Conservation (phyloP, 2,329 filamentous ascomycete species). For the Ophiosphaerella korrae region DNA sequence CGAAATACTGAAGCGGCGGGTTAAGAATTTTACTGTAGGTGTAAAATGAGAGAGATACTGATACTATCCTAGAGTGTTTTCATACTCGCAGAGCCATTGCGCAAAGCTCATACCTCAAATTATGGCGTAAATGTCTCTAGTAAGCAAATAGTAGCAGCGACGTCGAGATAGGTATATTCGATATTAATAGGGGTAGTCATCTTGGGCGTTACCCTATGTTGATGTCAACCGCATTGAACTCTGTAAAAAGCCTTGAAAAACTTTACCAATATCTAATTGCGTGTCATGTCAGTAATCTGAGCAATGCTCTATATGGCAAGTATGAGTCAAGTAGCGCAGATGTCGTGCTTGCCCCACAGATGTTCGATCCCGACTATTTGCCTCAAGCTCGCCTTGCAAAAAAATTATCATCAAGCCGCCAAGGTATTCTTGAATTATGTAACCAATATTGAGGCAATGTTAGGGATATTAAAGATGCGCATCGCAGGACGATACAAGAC, state of each 20-base stretch:
- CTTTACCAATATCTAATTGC: neutral
- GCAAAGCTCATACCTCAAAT: too few species aligned
- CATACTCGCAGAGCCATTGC: too few species aligned
- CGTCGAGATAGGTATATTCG: too few species aligned
- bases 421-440: neutral
- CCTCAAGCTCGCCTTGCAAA: slow-evolving; percentile 17
- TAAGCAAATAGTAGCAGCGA: too few species aligned
- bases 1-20: too few species aligned
- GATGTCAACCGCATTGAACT: neutral
- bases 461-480: slow-evolving; percentile 6
- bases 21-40: too few species aligned
- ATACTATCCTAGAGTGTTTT: too few species aligned
- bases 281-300: slow-evolving; percentile 4
- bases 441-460: neutral
- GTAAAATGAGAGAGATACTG: too few species aligned
- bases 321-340: slow-evolving; percentile 15
- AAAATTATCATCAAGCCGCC: slow-evolving; percentile 12
- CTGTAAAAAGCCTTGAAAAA: neutral
- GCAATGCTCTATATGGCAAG: neutral
- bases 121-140: too few species aligned
- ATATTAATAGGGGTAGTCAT: too few species aligned
- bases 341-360: slow-evolving; percentile 31
- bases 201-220: neutral
- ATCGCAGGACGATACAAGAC: neutral
- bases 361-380: slow-evolving; percentile 7